A percentile compares a stretch with the other conserved stretches of the same genome.
phyloP scores from a whole-genome alignment of 345 rosid species.

The Trapa incisa region DNA sequence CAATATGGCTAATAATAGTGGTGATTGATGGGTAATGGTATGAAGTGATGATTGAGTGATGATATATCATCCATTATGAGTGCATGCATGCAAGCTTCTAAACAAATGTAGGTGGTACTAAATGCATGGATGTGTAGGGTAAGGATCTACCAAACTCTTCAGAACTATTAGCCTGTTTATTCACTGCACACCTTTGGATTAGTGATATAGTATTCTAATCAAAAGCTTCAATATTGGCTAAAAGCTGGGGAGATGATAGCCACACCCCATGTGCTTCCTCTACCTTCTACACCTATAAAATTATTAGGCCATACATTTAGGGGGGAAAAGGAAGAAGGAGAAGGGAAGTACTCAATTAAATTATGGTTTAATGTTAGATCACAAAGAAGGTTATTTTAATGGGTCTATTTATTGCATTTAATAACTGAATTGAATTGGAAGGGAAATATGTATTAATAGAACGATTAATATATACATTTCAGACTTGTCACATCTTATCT shows the following conservation, averaged over 20 bases:
- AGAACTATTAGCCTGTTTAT: background rate
- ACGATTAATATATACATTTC: too few relatives aligned
- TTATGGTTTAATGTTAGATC: too few relatives aligned
- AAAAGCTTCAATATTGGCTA: background rate
- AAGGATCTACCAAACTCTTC: constrained; percentile 10
- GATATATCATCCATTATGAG: too few relatives aligned
- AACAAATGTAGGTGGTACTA: background rate
- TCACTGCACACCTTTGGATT: background rate
- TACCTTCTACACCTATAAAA: background rate
- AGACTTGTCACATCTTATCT: too few relatives aligned
- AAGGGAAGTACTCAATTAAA: too few relatives aligned
- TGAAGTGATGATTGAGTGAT: background rate
- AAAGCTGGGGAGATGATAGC: constrained; percentile 11
- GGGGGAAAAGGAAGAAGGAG: too few relatives aligned
- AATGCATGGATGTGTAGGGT: constrained; percentile 13
- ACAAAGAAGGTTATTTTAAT: too few relatives aligned
- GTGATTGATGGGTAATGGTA: background rate
- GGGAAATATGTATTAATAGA: too few relatives aligned
- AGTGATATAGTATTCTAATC: background rate
- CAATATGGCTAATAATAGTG: background rate
- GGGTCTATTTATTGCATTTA: too few relatives aligned
- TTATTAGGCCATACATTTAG: background rate
- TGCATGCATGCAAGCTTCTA: constrained; percentile 9
- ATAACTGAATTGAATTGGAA: too few relatives aligned
- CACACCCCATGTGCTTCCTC: constrained; percentile 1